Evolutionary conservation across 225 moss, liverwort and hornwort genomes (phyloP), one percentile per base, ranked within the genome.

Genomic region (Ulota crispa): DNA sequence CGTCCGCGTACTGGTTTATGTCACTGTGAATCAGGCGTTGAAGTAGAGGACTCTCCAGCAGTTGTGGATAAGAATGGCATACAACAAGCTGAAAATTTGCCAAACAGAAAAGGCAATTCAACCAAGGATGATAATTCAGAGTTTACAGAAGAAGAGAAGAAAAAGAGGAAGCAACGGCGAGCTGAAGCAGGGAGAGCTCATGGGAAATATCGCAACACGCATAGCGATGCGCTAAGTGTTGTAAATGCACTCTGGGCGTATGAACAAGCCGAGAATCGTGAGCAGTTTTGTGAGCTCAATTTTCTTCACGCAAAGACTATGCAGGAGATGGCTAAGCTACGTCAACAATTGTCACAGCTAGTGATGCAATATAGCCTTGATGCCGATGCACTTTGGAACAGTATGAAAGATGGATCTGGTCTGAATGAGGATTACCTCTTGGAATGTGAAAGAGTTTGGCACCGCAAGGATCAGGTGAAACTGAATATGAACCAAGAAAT

Each of bases 311-410:
- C 87, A 47, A 96, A 92, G 83, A 96, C 93, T 36, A 96, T 99
- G 96, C 93, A 91, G 64, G 99, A 99, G 92, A 96, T 99, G 96
- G 85, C 92, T 31, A 94, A 93, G 75, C 79, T 99, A 23, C 89
- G 99, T 10, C 91, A 92, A 64, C 99, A 99, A 80, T 87, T 96
- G 55, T 92, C 88, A 75, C 91, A 93, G 76, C 87, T 99, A 50
- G 87, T 99, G 56, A 61, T 90, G 27, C 90, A 91, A 55, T 89
- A 93, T 79, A 92, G 88, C 70, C 80, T 88, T 39, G 93, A 95
- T 80, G 86, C 93, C 16, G 87, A 80, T 75, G 85, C 36, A 66
- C 79, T 80, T 41, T 86, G 70, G 65, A 67, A 55, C 67, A 85
- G 64, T 27, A 64, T 68, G 26, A 70, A 72, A 75, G 80, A 74